A percentile compares a stretch with the other conserved stretches of the same genome.
Conservation (phyloP, 129 eudicot species). For the Chrysanthemum makinoi region DNA sequence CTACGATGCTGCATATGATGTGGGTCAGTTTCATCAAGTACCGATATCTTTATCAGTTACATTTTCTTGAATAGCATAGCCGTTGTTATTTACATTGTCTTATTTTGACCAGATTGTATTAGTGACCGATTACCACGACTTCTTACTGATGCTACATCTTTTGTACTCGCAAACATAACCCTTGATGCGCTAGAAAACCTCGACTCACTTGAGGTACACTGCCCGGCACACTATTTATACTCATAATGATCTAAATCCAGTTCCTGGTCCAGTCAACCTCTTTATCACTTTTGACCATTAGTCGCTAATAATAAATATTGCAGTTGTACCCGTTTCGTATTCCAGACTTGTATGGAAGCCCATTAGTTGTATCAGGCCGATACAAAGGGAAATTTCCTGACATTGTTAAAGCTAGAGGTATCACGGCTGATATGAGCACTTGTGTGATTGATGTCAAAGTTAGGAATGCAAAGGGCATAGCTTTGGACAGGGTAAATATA, state of each 20-base stretch:
- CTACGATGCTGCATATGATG: slow-evolving; percentile 78
- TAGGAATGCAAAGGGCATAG: slow-evolving; percentile 52
- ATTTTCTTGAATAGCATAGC: slow-evolving; percentile 3
- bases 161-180: slow-evolving; percentile 56
- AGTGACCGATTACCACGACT: slow-evolving; percentile 54
- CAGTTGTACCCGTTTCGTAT: slow-evolving; percentile 67
- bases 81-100: slow-evolving; percentile 1
- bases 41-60: slow-evolving; percentile 3
- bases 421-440: slow-evolving; percentile 56
- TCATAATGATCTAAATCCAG: not conserved
- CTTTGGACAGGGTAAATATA: slow-evolving; percentile 65
- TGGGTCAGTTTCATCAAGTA: slow-evolving; percentile 47
- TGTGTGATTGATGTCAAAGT: slow-evolving; percentile 47
- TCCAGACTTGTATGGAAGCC: slow-evolving; percentile 67
- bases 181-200: slow-evolving; percentile 55
- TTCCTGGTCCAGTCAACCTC: not conserved
- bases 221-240: slow-evolving; percentile 16
- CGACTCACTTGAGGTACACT: slow-evolving; percentile 68
- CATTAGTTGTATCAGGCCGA: slow-evolving; percentile 81
- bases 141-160: slow-evolving; percentile 46
- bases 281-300: slow-evolving; percentile 1
- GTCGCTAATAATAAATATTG: slow-evolving; percentile 16
- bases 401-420: slow-evolving; percentile 50
- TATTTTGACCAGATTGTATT: slow-evolving; percentile 54
- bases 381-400: slow-evolving; percentile 64